Evolutionary conservation across 129 eudicot genomes (phyloP), one percentile per base, ranked within the genome.

Genomic region (Arctium minus): DNA sequence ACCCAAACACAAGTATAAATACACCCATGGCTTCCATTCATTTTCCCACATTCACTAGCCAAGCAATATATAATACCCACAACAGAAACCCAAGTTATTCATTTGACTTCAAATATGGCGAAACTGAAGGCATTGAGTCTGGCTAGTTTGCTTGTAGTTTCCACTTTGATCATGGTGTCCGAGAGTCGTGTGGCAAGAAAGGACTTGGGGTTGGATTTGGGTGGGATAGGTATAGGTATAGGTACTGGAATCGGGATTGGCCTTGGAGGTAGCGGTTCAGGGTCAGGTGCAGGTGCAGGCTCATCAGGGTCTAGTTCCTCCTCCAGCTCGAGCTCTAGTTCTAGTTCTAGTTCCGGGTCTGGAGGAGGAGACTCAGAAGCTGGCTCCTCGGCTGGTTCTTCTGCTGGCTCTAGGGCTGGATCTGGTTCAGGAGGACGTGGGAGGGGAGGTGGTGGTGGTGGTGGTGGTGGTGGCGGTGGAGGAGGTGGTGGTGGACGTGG

Each of bases 151-250:
- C 79, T 87, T 31, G 27, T 89, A 78, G 18, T 86, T 70, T 76
- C 92, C 48, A 84, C 89, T 72, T 68, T 69, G 17, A 44, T 85
- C 35, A 72, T 39, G 68, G 73, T 86, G 76, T 88, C 88, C 0
- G 93, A 93, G 81, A 73, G 95, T 74, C 90, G 97, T 6, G 87
- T 89, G 5, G 95, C 91, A 3, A 83, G 95, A 79, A 91, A 91
- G 77, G 95, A 93, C 80, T 60, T 93, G 53, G 97, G 90, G 4
- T 68, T 91, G 80, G 84, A 83, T 72, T 82, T 93, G 29, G 96
- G 96, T 33, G 93, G 92, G 32, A 2, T 86, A 22, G 97, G 97
- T 44, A 29, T 87, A 64, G 92, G 94, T 9, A 17, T 89, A 33
- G 97, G 96, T n/a, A 65, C 84, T 0, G 94, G 97, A 40, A 36